Evolutionary conservation across 2,329 filamentous ascomycete species (phyloP), one percentile per base, ranked within the genome.

Genomic region (Fusarium chuoi): DNA sequence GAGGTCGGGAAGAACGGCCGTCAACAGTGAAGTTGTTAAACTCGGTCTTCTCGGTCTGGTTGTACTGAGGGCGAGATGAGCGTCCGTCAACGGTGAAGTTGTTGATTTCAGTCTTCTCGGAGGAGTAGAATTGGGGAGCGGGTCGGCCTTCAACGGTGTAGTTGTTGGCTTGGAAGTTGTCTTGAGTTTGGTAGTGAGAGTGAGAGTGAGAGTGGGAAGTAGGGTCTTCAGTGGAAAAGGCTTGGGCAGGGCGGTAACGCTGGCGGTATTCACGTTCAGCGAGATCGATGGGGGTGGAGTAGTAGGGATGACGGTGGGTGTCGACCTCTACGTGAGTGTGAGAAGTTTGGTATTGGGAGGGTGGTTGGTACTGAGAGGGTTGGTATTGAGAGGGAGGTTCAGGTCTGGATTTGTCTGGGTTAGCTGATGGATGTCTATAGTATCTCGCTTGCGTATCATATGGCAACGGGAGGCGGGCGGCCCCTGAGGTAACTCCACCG

Each of bases 291-390:
- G 87, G 84, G 77, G 83, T 86, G 78, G 86, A 82, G 80, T 84
- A 84, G 73, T 84, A 84, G 72, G 84, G 82, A 79, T 85, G 84
- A 78, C 83, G 82, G 75, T 86, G 87, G 74, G 79, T 79, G 82
- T 93, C 87, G 81, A 91, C 86, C 84, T 94, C 89, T 83, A 93
- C 84, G 82, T 90, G 89, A 82, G 89, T 87, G 83, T 92, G 77
- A 78, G 77, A 78, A 68, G 77, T 89, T 79, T 88, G 85, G 86
- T 89, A 91, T 78, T 85, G 78, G 73, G 79, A 78, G 75, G 77
- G 78, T 78, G 79, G 83, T 79, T 78, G 61, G 61, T 62, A 68
- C 45, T 85, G 78, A 74, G 79, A 79, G 75, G 77, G 78, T 79
- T 68, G 65, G 67, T 90, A 91, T 79, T 85, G 79, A 75, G 79